Base-by-base conservation (phyloP, 257 asterid species). In the Thymus quinquecostatus region DNA sequence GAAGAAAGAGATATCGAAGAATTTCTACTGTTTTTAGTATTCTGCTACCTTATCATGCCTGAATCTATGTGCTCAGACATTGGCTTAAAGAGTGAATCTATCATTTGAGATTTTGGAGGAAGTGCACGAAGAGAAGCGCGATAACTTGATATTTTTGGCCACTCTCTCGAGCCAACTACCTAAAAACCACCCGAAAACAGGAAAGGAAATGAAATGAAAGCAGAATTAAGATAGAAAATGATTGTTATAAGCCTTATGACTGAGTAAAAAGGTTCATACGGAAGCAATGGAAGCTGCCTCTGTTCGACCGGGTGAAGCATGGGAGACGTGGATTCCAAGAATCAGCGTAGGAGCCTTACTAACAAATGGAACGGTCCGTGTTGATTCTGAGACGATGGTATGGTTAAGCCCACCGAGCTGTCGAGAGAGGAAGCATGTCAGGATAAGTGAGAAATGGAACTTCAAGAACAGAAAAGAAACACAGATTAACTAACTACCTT, bases 151-250 rank as follows among this genome's bases (percentile, higher is more conserved):
- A 86, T 78, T 66, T 70, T 76, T 2, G 91, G 89, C 89, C 91
- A 86, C 70, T 69, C 72, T 68, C 84, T 77, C 5, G 91, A 86
- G 43, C 91, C 83, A 5, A 86, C 87, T 27, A 83, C 91, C 91
- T 86, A 36, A 53, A 41, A 40, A 58, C 62, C 62, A 61, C 8
- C 34, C 49, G 41, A 38, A 10, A 6, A 3, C 36, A 21, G 3
- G 34, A 21, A 28, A 51, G 50, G 11, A 36, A 6, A 13, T 10
- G 3, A 55, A 40, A n/a, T 9, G 13, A 21, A 49, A 8, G 11
- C 10, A 14, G 54, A 3, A 57, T 34, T 11, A 11, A 40, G 49
- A 32, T 48, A 9, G 44, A 28, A 47, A 48, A 21, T 12, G n/a
- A 58, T 53, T 9, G 40, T 45, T 34, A 6, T 14, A 7, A 9